Evolutionary conservation across 371 early-diverging fungal genomes (phyloP).

Genomic region (Haplosporangium sp.): DNA sequence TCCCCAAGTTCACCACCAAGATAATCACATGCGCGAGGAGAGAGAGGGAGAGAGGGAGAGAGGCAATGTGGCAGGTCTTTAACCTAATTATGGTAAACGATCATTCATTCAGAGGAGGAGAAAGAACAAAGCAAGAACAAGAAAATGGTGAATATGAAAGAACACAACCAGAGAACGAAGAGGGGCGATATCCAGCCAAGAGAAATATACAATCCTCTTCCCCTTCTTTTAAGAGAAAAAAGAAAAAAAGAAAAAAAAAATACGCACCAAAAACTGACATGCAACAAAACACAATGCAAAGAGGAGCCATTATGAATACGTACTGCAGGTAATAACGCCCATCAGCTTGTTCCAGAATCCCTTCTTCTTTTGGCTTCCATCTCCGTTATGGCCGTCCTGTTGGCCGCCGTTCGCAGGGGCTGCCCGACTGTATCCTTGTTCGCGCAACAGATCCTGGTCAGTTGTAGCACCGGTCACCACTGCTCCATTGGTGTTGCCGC

Average conservation of each 20-base stretch:
- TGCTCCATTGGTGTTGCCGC: constrained; percentile 4
- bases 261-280: neutral
- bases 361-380: constrained; percentile 56
- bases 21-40: no score
- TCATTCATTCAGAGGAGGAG: no score
- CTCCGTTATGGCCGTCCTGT: constrained; percentile 42
- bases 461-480: constrained; percentile 4
- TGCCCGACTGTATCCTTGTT: constrained; percentile 43
- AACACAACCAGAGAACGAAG: no score
- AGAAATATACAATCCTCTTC: neutral
- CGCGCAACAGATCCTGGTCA: constrained; percentile 50
- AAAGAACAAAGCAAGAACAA: no score
- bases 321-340: constrained; percentile 59
- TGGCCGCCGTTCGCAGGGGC: constrained; percentile 35
- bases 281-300: neutral
- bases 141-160: no score
- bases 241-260: neutral
- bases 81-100: no score
- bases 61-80: no score
- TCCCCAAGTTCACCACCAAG: neutral
- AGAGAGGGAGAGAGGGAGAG: no score
- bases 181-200: no score
- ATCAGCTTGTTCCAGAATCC: constrained; percentile 59
- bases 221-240: neutral
- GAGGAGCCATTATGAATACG: constrained; percentile 11